Conservation (phyloP, 371 early-diverging fungal genomes). For the Mucor lusitanicus region DNA sequence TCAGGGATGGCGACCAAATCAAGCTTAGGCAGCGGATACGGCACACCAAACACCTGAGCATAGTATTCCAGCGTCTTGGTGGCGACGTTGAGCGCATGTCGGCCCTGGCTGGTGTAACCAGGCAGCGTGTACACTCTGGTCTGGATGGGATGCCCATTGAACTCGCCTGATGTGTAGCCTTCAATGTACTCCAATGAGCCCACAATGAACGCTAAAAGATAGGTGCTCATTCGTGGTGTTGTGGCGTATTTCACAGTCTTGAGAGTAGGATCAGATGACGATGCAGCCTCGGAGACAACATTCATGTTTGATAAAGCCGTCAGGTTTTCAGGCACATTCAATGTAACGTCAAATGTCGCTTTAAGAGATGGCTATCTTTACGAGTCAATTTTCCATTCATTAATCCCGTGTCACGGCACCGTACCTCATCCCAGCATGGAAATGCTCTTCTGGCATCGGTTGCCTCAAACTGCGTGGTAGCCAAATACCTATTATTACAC, state of each 20-base stretch:
- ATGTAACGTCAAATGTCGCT: constrained; percentile 86
- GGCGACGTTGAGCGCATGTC: constrained; percentile 80
- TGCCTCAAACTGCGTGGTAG: constrained; percentile 93
- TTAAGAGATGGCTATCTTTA: constrained; percentile 68
- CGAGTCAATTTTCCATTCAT: background rate
- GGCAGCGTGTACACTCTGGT: constrained; percentile 80
- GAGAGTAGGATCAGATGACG: constrained; percentile 14
- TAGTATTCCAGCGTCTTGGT: constrained; percentile 76
- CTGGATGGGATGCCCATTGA: constrained; percentile 63
- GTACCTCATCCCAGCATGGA: constrained; percentile 89
- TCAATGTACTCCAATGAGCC: constrained; percentile 93
- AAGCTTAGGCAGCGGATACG: constrained; percentile 85
- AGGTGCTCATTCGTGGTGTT: constrained; percentile 93
- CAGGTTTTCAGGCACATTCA: constrained; percentile 68
- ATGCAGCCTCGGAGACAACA: constrained; percentile 44
- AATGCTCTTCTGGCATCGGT: constrained; percentile 89
- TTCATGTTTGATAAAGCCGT: constrained; percentile 90
- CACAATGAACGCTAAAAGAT: constrained; percentile 87
- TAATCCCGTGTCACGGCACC: background rate
- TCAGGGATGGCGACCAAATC: constrained; percentile 92
- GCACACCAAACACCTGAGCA: constrained; percentile 81
- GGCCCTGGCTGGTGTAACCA: constrained; percentile 71
- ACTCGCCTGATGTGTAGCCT: constrained; percentile 60
- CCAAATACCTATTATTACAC: constrained; percentile 66
- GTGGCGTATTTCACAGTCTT: constrained; percentile 67